A percentile compares a stretch with the other conserved stretches of the same genome.
These are phyloP conservation scores for Penicillium sclerotigenum DNA, from an alignment of 2,329 filamentous ascomycete genomes.

Conservation along the genomic window DNA sequence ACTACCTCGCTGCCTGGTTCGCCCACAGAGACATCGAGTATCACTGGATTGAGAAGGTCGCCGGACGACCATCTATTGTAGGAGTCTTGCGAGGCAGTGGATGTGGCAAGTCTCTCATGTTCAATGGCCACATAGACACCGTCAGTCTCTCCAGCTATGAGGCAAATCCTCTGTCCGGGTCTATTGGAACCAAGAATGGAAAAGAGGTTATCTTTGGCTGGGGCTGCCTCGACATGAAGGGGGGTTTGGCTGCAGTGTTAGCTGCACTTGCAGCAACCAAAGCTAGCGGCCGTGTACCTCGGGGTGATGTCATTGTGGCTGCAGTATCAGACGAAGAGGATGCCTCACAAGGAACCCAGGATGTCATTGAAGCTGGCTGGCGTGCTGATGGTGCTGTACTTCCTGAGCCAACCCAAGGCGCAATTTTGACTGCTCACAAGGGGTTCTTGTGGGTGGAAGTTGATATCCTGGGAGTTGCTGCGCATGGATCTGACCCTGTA, in stretches of 20 bases:
- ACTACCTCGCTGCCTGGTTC: conserved; percentile 51
- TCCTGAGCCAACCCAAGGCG: conserved; percentile 47
- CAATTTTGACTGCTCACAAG: conserved; percentile 49
- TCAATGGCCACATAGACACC: conserved; percentile 55
- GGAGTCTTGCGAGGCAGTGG: conserved; percentile 49
- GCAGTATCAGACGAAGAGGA: conserved; percentile 56
- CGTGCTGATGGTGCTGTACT: conserved; percentile 53
- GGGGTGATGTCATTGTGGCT: conserved; percentile 53
- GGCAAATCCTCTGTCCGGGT: conserved; percentile 46
- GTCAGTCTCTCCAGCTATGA: conserved; percentile 51
- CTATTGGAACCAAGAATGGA: conserved; percentile 33
- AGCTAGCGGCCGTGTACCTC: conserved; percentile 27
- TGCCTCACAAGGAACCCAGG: conserved; percentile 50
- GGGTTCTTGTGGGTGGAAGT: conserved; percentile 46
- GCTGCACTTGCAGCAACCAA: conserved; percentile 42
- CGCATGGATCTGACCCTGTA: conserved; percentile 39
- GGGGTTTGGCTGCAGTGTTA: conserved; percentile 50
- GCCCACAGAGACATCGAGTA: conserved; percentile 51
- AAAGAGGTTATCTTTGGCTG: conserved; percentile 44
- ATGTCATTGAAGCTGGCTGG: conserved; percentile 53
- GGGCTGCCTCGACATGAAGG: conserved; percentile 53
- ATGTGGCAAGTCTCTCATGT: conserved; percentile 49
- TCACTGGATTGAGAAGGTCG: conserved; percentile 49
- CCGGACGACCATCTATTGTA: conserved; percentile 52
- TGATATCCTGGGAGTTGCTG: conserved; percentile 35